Conservation (phyloP, 768 basidiomycete species). For the Termitomyces sp. region DNA sequence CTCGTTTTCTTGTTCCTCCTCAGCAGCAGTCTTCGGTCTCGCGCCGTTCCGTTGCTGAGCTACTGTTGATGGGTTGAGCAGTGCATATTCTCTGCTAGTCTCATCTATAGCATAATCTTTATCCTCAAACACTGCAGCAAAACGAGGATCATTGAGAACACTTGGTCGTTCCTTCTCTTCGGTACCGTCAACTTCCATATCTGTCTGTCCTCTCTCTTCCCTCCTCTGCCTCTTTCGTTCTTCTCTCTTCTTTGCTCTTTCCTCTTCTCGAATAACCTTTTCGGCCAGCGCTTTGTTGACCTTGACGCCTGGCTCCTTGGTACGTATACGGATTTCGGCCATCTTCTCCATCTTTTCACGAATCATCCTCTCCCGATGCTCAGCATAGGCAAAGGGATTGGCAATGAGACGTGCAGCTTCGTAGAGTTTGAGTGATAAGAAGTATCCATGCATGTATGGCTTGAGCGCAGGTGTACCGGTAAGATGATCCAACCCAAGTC, state of each 20-base stretch:
- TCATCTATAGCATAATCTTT: slow-evolving; percentile 92
- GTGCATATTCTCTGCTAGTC: slow-evolving; percentile 77
- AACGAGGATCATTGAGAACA: slow-evolving; percentile 82
- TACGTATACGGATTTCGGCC: slow-evolving; percentile 87
- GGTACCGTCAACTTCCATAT: slow-evolving; percentile 28
- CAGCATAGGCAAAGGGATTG: slow-evolving; percentile 93
- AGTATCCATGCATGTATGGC: slow-evolving; percentile 99
- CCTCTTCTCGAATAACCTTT: slow-evolving; percentile 65
- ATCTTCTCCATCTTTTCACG: slow-evolving; percentile 89
- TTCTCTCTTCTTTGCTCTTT: slow-evolving; percentile 49
- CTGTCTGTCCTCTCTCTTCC: slow-evolving; percentile 31
- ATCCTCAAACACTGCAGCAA: slow-evolving; percentile 86
- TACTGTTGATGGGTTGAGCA: slow-evolving; percentile 87
- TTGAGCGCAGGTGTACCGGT: slow-evolving; percentile 93
- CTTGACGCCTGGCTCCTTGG: slow-evolving; percentile 63
- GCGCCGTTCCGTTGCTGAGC: slow-evolving; percentile 39
- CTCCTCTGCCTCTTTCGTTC: slow-evolving; percentile 48
- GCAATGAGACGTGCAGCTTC: slow-evolving; percentile 93
- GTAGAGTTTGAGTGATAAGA: slow-evolving; percentile 92
- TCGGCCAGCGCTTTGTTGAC: slow-evolving; percentile 81
- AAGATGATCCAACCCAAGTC: slow-evolving; percentile 92
- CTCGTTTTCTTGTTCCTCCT: slow-evolving; percentile 86
- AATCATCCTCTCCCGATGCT: slow-evolving; percentile 86
- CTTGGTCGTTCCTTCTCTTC: slow-evolving; percentile 33
- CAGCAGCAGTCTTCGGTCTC: slow-evolving; percentile 70